Percentiles rank a stretch among this genome's conserved stretches.
phyloP scores from a whole-genome alignment of 2,329 filamentous ascomycete species.

The Blumeria hordei region DNA sequence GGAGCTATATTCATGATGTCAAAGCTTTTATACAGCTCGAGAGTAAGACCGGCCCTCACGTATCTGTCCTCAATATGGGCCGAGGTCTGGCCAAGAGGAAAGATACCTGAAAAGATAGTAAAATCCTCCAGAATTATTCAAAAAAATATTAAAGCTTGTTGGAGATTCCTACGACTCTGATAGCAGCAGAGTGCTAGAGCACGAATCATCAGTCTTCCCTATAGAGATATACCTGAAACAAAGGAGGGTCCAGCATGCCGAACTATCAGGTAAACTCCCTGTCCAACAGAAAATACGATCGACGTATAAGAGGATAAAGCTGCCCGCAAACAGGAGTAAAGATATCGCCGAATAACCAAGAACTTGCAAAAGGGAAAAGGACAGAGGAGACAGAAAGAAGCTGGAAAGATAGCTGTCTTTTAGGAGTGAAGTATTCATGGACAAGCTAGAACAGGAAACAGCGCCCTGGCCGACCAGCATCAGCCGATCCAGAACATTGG shows the following conservation, averaged over 20 bases:
- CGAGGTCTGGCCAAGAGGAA: background rate
- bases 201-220: background rate
- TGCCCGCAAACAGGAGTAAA: no score
- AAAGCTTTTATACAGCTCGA: background rate
- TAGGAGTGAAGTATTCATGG: no score
- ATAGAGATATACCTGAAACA: slow-evolving; percentile 1
- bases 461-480: no score
- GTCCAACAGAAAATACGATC: background rate
- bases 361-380: no score
- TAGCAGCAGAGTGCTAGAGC: background rate
- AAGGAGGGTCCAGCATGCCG: background rate
- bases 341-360: no score
- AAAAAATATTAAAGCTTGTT: background rate
- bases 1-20: background rate
- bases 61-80: background rate
- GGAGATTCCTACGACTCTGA: background rate
- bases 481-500: no score
- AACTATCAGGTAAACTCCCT: background rate
- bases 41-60: background rate
- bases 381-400: no score
- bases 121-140: background rate
- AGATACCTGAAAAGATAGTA: background rate
- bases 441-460: no score
- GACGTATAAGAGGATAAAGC: no score
- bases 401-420: no score